Conservation (phyloP, 306 rosid genomes). For the Coriaria nepalensis region DNA sequence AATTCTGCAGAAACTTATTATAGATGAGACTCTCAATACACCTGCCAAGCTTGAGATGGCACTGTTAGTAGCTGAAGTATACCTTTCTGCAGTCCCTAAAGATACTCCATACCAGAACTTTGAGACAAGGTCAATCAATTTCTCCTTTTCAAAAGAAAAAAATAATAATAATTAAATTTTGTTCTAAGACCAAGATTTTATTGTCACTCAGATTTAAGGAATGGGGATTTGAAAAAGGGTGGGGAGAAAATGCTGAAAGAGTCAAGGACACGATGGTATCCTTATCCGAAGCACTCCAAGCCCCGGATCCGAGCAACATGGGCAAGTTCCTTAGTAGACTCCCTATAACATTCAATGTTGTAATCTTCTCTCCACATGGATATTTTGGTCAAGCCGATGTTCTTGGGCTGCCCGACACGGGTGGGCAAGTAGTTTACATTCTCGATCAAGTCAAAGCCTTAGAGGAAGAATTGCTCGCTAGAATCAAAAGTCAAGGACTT, state of each 20-base stretch:
- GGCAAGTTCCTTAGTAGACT: slow-evolving; percentile 54
- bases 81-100: slow-evolving; percentile 40
- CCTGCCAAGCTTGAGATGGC: slow-evolving; percentile 62
- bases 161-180: neutral
- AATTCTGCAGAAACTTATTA: slow-evolving; percentile 48
- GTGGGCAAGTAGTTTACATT: slow-evolving; percentile 98
- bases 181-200: neutral
- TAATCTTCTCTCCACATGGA: slow-evolving; percentile 81
- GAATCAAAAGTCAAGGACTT: slow-evolving; percentile 71
- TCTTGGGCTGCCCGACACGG: slow-evolving; percentile 93
- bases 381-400: slow-evolving; percentile 91
- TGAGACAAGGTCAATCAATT: slow-evolving; percentile 40
- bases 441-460: slow-evolving; percentile 85
- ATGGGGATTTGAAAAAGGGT: slow-evolving; percentile 95
- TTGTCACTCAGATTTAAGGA: slow-evolving; percentile 47
- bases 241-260: slow-evolving; percentile 80
- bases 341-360: slow-evolving; percentile 71
- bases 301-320: slow-evolving; percentile 59
- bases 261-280: slow-evolving; percentile 53
- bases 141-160: neutral
- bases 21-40: slow-evolving; percentile 45
- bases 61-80: slow-evolving; percentile 48
- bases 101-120: slow-evolving; percentile 40
- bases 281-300: slow-evolving; percentile 72
- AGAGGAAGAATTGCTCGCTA: slow-evolving; percentile 58